These are phyloP conservation scores for Buxus sempervirens DNA, from an alignment of 164 flowering plant genomes.

Conservation along the genomic window DNA sequence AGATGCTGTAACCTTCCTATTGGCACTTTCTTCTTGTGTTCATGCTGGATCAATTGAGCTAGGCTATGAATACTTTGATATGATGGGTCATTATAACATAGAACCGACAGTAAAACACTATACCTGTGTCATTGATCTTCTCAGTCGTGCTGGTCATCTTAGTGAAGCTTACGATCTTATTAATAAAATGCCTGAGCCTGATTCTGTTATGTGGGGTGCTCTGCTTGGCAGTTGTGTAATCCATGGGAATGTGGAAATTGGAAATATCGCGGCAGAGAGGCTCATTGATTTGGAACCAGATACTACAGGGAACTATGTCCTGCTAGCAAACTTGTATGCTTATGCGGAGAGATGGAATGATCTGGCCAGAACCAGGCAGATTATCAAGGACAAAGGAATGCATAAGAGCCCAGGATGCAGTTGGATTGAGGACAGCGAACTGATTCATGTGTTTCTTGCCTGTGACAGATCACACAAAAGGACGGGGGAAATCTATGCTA, in stretches of 20 bases:
- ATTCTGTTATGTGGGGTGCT: conserved; percentile 59
- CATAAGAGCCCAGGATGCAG: conserved; percentile 72
- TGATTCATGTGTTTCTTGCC: conserved; percentile 52
- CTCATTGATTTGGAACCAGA: conserved; percentile 53
- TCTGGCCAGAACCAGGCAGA: conserved; percentile 42
- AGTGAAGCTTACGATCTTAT: conserved; percentile 45
- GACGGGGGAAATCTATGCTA: conserved; percentile 43
- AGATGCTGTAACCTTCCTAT: conserved; percentile 59
- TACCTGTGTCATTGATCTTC: conserved; percentile 67
- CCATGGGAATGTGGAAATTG: conserved; percentile 42
- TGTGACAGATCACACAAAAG: conserved; percentile 53
- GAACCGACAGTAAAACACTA: conserved; percentile 60
- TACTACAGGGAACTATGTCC: conserved; percentile 48
- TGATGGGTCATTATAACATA: conserved; percentile 42
- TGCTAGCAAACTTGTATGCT: conserved; percentile 66
- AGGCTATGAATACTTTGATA: conserved; percentile 39
- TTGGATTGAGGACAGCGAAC: conserved; percentile 62
- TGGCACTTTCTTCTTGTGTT: conserved; percentile 61
- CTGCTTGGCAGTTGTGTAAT: conserved; percentile 60
- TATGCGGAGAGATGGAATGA: conserved; percentile 52
- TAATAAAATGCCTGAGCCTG: conserved; percentile 41
- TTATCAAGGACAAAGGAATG: conserved; percentile 47
- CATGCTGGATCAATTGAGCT: conserved; percentile 55
- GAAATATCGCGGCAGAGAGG: conserved; percentile 50
- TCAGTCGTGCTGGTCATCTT: conserved; percentile 53